phyloP scores from a whole-genome alignment of 2,329 filamentous ascomycete genomes.

The Tolypocladium pustulatum region DNA sequence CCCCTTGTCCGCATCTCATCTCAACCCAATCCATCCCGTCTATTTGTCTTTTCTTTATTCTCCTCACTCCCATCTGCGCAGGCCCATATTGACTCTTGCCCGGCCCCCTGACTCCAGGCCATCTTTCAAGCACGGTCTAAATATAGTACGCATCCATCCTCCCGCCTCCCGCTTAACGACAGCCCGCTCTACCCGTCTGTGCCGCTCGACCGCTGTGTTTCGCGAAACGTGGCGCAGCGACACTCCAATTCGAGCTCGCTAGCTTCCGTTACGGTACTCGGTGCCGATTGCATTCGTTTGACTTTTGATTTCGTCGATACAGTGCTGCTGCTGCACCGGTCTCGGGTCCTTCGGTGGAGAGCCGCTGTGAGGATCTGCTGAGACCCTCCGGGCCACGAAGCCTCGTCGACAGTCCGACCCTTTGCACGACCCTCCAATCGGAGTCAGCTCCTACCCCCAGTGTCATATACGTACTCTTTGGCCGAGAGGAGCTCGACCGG shows the following conservation, averaged over 20 bases:
- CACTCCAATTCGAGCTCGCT: neutral
- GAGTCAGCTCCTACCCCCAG: neutral
- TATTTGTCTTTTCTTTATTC: neutral
- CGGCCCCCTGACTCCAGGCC: neutral
- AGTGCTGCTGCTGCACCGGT: constrained; percentile 6
- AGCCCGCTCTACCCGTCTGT: neutral
- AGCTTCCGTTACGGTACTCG: constrained; percentile 1
- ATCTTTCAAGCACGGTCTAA: neutral
- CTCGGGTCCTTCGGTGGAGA: neutral
- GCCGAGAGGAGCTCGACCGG: neutral
- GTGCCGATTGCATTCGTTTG: constrained; percentile 6
- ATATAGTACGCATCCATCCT: neutral
- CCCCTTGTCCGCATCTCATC: neutral
- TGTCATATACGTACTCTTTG: neutral
- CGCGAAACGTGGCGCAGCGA: neutral
- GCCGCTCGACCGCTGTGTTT: neutral
- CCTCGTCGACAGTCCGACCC: neutral
- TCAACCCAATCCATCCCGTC: neutral
- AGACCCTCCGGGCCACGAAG: neutral
- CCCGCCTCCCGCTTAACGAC: neutral
- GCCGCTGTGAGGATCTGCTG: neutral
- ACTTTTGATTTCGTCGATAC: neutral
- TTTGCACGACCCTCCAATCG: neutral
- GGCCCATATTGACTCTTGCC: neutral
- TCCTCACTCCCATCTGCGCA: neutral